These are phyloP conservation scores for Apophysomyces trapeziformis DNA, from an alignment of 371 early-diverging fungal genomes.

Conservation along the genomic window DNA sequence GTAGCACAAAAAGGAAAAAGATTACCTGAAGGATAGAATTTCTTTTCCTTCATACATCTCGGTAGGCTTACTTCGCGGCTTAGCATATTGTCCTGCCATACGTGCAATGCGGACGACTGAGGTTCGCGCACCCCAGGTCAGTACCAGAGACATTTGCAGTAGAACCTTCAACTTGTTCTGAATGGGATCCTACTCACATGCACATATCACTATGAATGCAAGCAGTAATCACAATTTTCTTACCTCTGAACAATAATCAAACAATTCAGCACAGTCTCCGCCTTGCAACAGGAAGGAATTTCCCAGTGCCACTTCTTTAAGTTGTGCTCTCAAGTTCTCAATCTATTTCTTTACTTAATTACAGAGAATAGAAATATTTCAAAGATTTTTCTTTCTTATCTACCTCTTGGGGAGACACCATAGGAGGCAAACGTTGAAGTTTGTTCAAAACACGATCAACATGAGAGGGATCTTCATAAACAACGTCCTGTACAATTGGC, in stretches of 20 bases:
- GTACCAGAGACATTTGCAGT: slow-evolving; percentile 95
- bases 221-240: neutral
- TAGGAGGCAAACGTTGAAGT: slow-evolving; percentile 84
- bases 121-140: slow-evolving; percentile 92
- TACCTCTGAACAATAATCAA: slow-evolving; percentile 93
- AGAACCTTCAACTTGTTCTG: slow-evolving; percentile 94
- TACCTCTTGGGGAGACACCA: slow-evolving; percentile 91
- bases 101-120: slow-evolving; percentile 95
- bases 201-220: neutral
- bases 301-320: slow-evolving; percentile 87
- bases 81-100: slow-evolving; percentile 98
- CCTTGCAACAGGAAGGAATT: slow-evolving; percentile 95
- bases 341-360: slow-evolving; percentile 53
- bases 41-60: slow-evolving; percentile 88
- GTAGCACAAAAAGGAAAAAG: neutral
- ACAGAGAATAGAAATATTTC: neutral
- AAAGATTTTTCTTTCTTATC: neutral
- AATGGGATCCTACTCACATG: slow-evolving; percentile 70
- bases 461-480: slow-evolving; percentile 78
- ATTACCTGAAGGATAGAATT: slow-evolving; percentile 71
- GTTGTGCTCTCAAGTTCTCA: slow-evolving; percentile 79
- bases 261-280: slow-evolving; percentile 98
- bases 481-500: slow-evolving; percentile 90
- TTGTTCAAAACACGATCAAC: slow-evolving; percentile 76
- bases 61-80: slow-evolving; percentile 92